Evolutionary conservation across 257 asterid species (phyloP).

Genomic region (Penstemon davidsonii): DNA sequence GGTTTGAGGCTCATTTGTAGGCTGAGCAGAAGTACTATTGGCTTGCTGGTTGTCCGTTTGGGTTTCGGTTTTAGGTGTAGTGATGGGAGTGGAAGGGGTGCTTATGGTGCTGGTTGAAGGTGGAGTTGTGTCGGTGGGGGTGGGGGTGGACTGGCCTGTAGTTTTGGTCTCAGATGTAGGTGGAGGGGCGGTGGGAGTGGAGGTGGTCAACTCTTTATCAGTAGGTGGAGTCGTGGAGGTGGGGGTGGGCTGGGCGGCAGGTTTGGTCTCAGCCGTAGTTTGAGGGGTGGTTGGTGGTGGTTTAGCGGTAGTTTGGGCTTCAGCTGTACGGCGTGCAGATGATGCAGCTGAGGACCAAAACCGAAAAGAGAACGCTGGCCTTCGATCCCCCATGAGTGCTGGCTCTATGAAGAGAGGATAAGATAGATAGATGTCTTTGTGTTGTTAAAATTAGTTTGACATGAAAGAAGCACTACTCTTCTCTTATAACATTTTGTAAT

Average conservation of each 20-base stretch:
- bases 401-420: neutral
- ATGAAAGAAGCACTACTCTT: constrained; percentile 11
- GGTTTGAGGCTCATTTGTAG: constrained; percentile 36
- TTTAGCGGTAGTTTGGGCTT: constrained; percentile 33
- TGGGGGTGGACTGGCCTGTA: constrained; percentile 14
- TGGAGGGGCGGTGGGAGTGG: constrained; percentile 10
- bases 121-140: constrained; percentile 14
- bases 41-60: constrained; percentile 19
- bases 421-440: constrained; percentile 3
- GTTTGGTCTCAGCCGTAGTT: constrained; percentile 9
- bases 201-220: neutral
- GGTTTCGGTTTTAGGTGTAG: constrained; percentile 26
- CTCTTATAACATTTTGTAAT: constrained; percentile 29
- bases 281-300: constrained; percentile 23
- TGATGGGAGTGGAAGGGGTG: constrained; percentile 22
- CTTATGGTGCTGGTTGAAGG: constrained; percentile 23
- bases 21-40: constrained; percentile 15
- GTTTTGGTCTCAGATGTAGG: constrained; percentile 22
- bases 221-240: neutral
- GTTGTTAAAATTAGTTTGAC: constrained; percentile 19
- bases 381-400: constrained; percentile 54
- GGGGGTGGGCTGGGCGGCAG: constrained; percentile 8
- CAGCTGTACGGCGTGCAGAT: constrained; percentile 36
- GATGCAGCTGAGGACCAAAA: constrained; percentile 40
- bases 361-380: constrained; percentile 46